Percentiles rank a stretch among this genome's conserved stretches.
phyloP scores from a whole-genome alignment of 2,329 filamentous ascomycete species.

The Venturia nashicola region DNA sequence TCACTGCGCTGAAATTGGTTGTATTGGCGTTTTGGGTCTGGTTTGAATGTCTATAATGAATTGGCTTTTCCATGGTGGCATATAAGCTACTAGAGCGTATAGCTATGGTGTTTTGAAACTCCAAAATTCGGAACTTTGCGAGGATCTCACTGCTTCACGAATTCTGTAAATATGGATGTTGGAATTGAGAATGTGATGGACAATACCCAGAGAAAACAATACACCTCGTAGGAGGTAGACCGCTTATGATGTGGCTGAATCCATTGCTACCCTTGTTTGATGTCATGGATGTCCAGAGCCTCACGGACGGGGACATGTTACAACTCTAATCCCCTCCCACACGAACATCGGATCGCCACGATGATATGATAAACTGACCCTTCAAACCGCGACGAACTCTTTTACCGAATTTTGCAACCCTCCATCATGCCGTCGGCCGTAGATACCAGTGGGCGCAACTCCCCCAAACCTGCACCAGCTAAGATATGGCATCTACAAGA shows the following conservation, averaged over 20 bases:
- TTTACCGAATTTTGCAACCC: background rate
- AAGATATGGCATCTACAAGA: slow-evolving; percentile 43
- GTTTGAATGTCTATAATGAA: background rate
- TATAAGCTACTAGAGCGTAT: background rate
- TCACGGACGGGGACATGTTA: background rate
- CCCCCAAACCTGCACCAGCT: slow-evolving; percentile 40
- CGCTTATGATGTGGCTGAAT: background rate
- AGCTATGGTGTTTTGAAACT: background rate
- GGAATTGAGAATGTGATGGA: background rate
- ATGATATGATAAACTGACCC: background rate
- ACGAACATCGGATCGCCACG: background rate
- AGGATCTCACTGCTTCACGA: background rate
- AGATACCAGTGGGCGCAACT: slow-evolving; percentile 30
- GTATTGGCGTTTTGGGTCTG: background rate
- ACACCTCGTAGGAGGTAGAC: no score
- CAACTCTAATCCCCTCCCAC: background rate
- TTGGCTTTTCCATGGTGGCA: background rate
- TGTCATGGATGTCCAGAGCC: background rate
- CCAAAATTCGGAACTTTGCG: background rate
- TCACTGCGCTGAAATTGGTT: background rate
- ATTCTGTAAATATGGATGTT: background rate
- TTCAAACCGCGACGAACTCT: background rate
- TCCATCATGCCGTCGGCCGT: slow-evolving; percentile 6
- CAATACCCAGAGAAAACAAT: background rate
- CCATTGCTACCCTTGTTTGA: background rate